Evolutionary conservation across 139 green algal genomes (phyloP), one percentile per base, ranked within the genome.

Genomic region (Picochlorum sp.): DNA sequence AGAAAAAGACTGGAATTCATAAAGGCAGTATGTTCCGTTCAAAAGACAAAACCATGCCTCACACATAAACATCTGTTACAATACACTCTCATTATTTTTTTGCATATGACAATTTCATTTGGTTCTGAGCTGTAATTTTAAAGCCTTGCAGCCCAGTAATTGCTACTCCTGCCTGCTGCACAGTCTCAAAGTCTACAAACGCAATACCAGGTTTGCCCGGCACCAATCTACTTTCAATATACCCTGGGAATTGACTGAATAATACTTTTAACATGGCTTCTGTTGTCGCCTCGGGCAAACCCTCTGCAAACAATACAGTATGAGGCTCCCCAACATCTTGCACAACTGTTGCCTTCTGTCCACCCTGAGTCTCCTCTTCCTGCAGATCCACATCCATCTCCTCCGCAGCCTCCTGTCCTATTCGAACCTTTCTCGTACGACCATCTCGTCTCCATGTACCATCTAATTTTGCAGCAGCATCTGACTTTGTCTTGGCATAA

Each of bases 241-340:
- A 98, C 18, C 92, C 71, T 13, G 86, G 85, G 72, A 94, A 98
- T 73, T 99, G 91, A 72, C 93, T 68, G 81, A 99, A 97, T 3
- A 99, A 83, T 81, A 95, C 85, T 18, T 70, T 61, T 5, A 99
- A 78, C 91, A 97, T 97, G 45, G 72, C 57, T 9, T 79, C 79
- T 15, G 71, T 99, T 52, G 85, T 92, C 15, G 84, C 83, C 63
- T 87, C 72, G 3, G 93, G 93, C 57, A 99, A 76, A 65, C 89
- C 87, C 68, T 97, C 80, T 37, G 97, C 82, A 66, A 99, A 98
- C 21, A 99, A 80, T 56, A 92, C 91, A 45, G 86, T 90, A 85
- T 97, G 90, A 66, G 92, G 91, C 16, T 81, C 18, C 4, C 54
- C 77, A 55, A 68, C 65, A 16, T 78, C 67, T 14, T 50, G 49